Conservation (phyloP, 768 basidiomycete genomes). For the Naganishia vishniacii region DNA sequence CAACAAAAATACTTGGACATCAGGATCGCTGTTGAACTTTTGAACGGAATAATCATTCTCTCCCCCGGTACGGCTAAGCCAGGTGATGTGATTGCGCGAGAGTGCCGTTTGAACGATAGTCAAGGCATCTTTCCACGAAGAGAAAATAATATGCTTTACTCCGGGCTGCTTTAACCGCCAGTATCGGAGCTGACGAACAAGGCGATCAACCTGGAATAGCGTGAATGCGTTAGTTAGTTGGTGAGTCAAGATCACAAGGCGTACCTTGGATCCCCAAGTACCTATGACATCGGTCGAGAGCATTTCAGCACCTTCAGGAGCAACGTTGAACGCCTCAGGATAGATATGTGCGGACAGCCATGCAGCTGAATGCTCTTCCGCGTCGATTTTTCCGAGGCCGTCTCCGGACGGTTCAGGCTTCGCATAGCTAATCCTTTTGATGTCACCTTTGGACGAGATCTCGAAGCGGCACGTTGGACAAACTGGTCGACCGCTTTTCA, state of each 20-base stretch:
- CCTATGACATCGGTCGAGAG: slow-evolving; percentile 4
- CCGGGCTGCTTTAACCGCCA: slow-evolving; percentile 17
- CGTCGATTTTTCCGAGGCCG: background rate
- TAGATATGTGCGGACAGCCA: background rate
- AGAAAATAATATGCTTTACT: slow-evolving; percentile 29
- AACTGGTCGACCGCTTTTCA: background rate
- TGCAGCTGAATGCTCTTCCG: background rate
- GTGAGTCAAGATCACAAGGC: background rate
- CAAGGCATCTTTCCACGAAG: slow-evolving; percentile 24
- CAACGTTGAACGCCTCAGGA: background rate
- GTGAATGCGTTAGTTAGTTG: background rate
- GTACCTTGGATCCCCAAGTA: slow-evolving; percentile 27
- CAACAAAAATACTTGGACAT: slow-evolving; percentile 22
- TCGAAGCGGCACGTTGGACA: background rate
- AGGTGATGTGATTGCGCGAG: slow-evolving; percentile 15
- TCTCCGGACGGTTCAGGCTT: background rate
- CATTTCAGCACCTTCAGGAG: background rate
- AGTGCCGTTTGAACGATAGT: slow-evolving; percentile 25
- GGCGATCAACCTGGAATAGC: slow-evolving; percentile 11
- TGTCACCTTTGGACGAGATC: background rate
- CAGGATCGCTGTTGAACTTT: slow-evolving; percentile 20
- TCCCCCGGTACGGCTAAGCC: slow-evolving; percentile 2
- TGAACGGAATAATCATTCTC: slow-evolving; percentile 2
- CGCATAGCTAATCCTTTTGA: background rate
- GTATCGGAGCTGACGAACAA: slow-evolving; percentile 17